Evolutionary conservation across 306 rosid species (phyloP), one percentile per base, ranked within the genome.

Genomic region (Chamaecrista fasciculata): DNA sequence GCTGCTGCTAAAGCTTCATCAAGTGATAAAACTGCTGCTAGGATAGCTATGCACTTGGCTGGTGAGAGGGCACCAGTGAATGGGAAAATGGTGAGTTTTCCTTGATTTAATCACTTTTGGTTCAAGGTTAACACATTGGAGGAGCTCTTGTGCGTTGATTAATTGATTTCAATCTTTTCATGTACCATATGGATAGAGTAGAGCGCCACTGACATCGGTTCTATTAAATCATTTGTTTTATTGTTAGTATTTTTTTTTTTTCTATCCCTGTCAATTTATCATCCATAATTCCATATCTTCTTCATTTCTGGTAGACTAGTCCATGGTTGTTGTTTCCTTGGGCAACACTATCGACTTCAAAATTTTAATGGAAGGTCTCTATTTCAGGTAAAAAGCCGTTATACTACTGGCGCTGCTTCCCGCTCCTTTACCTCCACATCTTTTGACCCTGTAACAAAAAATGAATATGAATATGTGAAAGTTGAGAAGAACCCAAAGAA

Each of bases 401-500:
- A 34, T 72, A 95, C 99, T 34, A 91, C 97, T 40, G 99, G 97
- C 25, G 99, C 99, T 79, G 90, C 99, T 72, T 91, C 97, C 3
- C 84, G 96, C 68, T 95, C 99, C 72, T 95, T 95, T 72, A 95
- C 99, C 72, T 95, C 97, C 21, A 95, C 97, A 11, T 72, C 99
- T 56, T 95, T 80, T 71, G 95, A 87, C 64, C 99, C 99, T 33
- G 89, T 91, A 69, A 95, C 99, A 26, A 78, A 85, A 76, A 95
- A 91, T 76, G 97, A 89, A 60, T 86, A 50, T 80, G 97, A 91
- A 79, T 95, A 91, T 86, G 83, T 89, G 66, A 87, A 91, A 83
- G 99, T 95, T 71, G 99, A 95, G 91, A 95, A 85, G 84, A 89
- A 87, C 80, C 99, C 97, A 2, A 89, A 84, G 80, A 91, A 91